phyloP scores from a whole-genome alignment of 2,329 filamentous ascomycete genomes.

The Bipolaris bicolor region DNA sequence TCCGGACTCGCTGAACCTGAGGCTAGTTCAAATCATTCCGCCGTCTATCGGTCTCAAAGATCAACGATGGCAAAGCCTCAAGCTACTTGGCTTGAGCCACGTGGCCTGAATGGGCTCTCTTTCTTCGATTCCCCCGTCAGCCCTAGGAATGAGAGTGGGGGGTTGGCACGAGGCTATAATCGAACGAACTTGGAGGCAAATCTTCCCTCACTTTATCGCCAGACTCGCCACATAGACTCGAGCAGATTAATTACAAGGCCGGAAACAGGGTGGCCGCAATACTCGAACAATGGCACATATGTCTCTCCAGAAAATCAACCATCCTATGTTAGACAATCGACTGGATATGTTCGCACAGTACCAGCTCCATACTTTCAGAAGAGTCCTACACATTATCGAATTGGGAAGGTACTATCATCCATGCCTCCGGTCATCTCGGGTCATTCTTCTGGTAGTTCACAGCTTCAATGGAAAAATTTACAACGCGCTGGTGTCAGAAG shows the following conservation, averaged over 20 bases:
- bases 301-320: slow-evolving; percentile 6
- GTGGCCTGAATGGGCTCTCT: slow-evolving; percentile 44
- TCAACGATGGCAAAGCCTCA: slow-evolving; percentile 10
- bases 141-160: slow-evolving; percentile 23
- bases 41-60: slow-evolving; percentile 34
- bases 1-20: slow-evolving; percentile 34
- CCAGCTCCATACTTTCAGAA: slow-evolving; percentile 12
- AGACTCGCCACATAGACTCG: slow-evolving; percentile 18
- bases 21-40: slow-evolving; percentile 37
- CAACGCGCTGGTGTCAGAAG: slow-evolving; percentile 33
- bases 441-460: slow-evolving; percentile 18
- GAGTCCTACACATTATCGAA: slow-evolving; percentile 13
- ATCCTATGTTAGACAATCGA: slow-evolving; percentile 8
- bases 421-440: slow-evolving; percentile 25
- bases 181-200: slow-evolving; percentile 4
- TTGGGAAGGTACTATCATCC: slow-evolving; percentile 21
- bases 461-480: slow-evolving; percentile 24
- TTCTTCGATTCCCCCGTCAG: slow-evolving; percentile 44
- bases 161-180: slow-evolving; percentile 3
- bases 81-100: slow-evolving; percentile 30
- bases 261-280: slow-evolving; percentile 9
- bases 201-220: slow-evolving; percentile 7
- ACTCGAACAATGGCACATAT: slow-evolving; percentile 15
- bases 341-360: slow-evolving; percentile 6
- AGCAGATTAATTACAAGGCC: slow-evolving; percentile 23